phyloP scores from a whole-genome alignment of 176 grass and related monocot species.

The Miscanthus lutarioriparius region DNA sequence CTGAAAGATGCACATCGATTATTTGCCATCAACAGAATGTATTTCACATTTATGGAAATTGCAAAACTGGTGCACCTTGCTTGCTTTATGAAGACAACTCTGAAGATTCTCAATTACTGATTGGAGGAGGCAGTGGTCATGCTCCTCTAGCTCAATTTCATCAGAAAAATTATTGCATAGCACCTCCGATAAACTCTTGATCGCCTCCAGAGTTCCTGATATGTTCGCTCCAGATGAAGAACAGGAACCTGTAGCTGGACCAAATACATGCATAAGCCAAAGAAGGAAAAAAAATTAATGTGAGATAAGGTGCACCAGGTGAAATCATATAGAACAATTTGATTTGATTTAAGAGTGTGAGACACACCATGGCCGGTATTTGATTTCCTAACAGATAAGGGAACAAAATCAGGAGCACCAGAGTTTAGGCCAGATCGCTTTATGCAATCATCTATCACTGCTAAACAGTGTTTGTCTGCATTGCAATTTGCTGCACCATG shows the following conservation, averaged over 20 bases:
- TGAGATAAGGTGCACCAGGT: not conserved
- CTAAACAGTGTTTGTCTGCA: conserved; percentile 22
- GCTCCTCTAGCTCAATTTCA: conserved; percentile 38
- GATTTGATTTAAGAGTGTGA: not conserved
- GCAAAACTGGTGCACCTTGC: conserved; percentile 37
- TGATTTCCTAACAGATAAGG: conserved; percentile 38
- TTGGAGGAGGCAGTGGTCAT: conserved; percentile 33
- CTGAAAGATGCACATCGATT: not conserved
- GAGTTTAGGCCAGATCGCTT: conserved; percentile 42
- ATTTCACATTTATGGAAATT: not conserved
- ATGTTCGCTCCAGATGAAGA: conserved; percentile 22
- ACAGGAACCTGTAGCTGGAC: conserved; percentile 36
- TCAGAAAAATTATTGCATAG: conserved; percentile 32
- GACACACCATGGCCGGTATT: conserved; percentile 25
- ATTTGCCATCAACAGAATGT: not conserved
- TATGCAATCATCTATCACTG: conserved; percentile 22
- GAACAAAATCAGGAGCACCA: conserved; percentile 48
- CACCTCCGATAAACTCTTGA: conserved; percentile 37
- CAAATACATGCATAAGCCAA: conserved; percentile 7
- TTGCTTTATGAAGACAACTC: conserved; percentile 38
- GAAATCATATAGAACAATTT: conserved; percentile 17
- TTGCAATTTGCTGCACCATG: not conserved
- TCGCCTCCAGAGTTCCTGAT: conserved; percentile 38
- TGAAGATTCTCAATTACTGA: conserved; percentile 52
- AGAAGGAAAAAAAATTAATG: not conserved